Evolutionary conservation across 345 rosid species (phyloP), one percentile per base, ranked within the genome.

Genomic region (Dipteronia sinensis): DNA sequence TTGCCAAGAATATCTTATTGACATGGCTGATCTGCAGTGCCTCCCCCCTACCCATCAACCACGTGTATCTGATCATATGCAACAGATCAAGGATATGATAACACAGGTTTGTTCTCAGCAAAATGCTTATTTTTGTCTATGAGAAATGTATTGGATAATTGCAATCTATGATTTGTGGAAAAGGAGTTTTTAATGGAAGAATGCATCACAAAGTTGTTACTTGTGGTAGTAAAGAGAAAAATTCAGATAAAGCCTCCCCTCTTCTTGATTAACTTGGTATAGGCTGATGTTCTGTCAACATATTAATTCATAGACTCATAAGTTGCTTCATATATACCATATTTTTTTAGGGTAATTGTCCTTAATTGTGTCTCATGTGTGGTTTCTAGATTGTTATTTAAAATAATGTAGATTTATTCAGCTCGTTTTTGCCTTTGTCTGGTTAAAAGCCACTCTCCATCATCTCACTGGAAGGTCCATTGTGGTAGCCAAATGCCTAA

Each of bases 21-120:
- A 96, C 81, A 88, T 96, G 98, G 75, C 53, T 69, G 83, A 82
- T 70, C 87, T 96, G 64, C 97, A 88, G 86, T 96, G 97, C 86
- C 95, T 94, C 3, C 75, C 55, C 73, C 99, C 99, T 16, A 94
- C 95, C 10, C 87, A 85, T 72, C 89, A 93, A 87, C 98, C 98
- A 8, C 83, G 90, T 13, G 97, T 96, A 12, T 88, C 97, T 55
- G 83, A 82, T 6, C 95, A 94, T 84, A 91, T 96, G 87, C 90
- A 87, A 19, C 86, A 96, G 82, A 94, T 96, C 29, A 86, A 87
- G 62, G 81, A 89, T 76, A 86, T 93, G 97, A 92, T 95, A 65
- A 69, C 82, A 6, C 86, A 82, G 95, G 97, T 93, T 73, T 56
- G 65, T 79, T 71, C 44, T 70, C 38, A 74, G 51, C 9, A 42